Evolutionary conservation across 768 basidiomycete species (phyloP).

Genomic region (Leccinum subtestaceum): DNA sequence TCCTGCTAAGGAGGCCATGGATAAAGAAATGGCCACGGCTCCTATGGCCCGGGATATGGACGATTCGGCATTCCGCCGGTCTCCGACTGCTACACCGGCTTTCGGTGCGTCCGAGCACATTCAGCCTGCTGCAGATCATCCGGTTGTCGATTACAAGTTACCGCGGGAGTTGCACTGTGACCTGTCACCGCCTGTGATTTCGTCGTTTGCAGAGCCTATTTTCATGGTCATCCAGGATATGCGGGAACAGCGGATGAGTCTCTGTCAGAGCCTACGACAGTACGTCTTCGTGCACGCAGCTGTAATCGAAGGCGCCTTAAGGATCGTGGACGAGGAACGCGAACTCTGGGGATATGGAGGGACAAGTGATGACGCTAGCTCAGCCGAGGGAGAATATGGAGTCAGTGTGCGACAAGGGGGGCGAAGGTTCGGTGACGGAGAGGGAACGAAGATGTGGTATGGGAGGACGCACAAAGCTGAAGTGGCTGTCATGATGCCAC

Average conservation of each 20-base stretch:
- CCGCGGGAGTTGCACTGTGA: slow-evolving; percentile 58
- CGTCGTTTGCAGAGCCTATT: slow-evolving; percentile 72
- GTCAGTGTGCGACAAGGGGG: slow-evolving; percentile 9
- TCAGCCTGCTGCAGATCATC: slow-evolving; percentile 10
- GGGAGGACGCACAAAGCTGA: slow-evolving; percentile 1
- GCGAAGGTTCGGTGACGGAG: slow-evolving; percentile 18
- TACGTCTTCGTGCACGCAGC: slow-evolving; percentile 92
- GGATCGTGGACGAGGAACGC: slow-evolving; percentile 72
- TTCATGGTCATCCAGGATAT: slow-evolving; percentile 86
- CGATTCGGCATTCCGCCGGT: not conserved
- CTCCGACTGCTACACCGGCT: not conserved
- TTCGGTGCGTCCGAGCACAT: slow-evolving; percentile 7
- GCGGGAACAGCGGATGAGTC: slow-evolving; percentile 94
- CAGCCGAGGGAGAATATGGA: slow-evolving; percentile 11
- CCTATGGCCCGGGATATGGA: not conserved
- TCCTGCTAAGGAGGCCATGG: slow-evolving; percentile 1
- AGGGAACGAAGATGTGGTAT: slow-evolving; percentile 7
- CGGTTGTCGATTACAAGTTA: slow-evolving; percentile 52
- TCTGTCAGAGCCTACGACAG: slow-evolving; percentile 92
- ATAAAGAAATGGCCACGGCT: not conserved
- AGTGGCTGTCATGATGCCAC: not conserved
- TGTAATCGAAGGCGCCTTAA: slow-evolving; percentile 75
- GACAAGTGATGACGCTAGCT: slow-evolving; percentile 22
- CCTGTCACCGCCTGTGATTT: slow-evolving; percentile 56
- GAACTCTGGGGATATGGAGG: slow-evolving; percentile 32